Base-by-base conservation (phyloP, 192 early-diverging fungal species). In the Mortierella alpina region DNA sequence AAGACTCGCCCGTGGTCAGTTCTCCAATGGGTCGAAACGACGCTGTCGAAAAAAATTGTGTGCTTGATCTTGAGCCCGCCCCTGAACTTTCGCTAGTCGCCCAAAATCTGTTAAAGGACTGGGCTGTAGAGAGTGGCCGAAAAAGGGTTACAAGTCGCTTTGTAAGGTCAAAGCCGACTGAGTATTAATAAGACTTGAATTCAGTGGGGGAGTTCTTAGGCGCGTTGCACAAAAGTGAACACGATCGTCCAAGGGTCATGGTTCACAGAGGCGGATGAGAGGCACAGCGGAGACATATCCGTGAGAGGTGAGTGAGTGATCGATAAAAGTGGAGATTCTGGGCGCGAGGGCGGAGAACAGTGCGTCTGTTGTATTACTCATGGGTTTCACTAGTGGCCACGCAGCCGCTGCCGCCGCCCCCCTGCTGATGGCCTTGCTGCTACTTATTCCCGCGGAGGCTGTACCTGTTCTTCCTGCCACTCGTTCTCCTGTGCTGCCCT, bases 31-130 rank as follows among this genome's bases (percentile, higher is more conserved):
- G 39, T n/a, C 58, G 58, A 44, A 59, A 42, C 40, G 31, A 31
- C 31, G 31, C 31, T 31, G 31, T 31, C 31, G 31, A 3, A 31
- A 3, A 31, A 31, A 31, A 31, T 31, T 31, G 31, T 53, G 63
- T 53, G 51, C 42, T 39, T 53, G 63, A 31, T 42, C 31, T 22
- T 13, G 60, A 63, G 70, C 60, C 70, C 60, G 56, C 60, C 70
- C 70, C 61, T 72, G 70, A 72, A 72, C 70, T 31, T 72, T 60
- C 49, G 49, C 50, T 62, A 12, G 5, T 62, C 44, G 41, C 9
- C 60, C 60, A 31, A 31, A 31, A 31, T 31, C 47, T 47, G 42
- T 12, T 10, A 11, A 15, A 31, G 18, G 42, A 47, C 18, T 6
- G 46, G 42, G 60, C 45, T 60, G 59, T 41, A 47, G 14, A 31